phyloP scores from a whole-genome alignment of 2,329 filamentous ascomycete species.

The Cytospora leucostoma region DNA sequence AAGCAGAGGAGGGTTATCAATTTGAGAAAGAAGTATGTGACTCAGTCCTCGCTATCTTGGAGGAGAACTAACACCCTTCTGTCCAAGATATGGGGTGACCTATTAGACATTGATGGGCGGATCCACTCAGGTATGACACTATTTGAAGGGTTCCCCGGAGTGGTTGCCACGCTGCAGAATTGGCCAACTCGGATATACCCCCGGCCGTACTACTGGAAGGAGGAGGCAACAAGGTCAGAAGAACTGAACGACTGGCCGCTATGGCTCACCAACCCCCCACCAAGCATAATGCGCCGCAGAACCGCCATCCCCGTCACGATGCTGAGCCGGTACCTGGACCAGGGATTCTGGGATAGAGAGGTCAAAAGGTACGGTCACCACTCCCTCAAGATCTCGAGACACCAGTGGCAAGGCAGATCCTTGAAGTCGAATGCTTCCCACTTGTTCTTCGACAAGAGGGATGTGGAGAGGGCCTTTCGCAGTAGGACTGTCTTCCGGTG shows the following conservation, averaged over 20 bases:
- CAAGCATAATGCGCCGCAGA: not conserved
- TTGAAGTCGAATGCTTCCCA: not conserved
- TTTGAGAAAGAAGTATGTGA: conserved; percentile 2
- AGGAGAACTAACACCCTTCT: not conserved
- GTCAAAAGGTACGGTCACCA: not conserved
- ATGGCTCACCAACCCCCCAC: conserved; percentile 8
- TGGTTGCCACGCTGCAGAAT: not conserved
- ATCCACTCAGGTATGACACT: not conserved
- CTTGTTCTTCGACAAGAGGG: not conserved
- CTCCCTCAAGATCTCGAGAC: not conserved
- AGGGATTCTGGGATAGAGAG: not conserved
- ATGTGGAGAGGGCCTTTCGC: not conserved
- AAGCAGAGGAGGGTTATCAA: conserved; percentile 2
- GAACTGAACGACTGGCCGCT: not conserved
- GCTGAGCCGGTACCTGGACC: conserved; percentile 1
- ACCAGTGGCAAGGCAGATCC: not conserved
- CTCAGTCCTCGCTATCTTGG: not conserved
- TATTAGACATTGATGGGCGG: not conserved
- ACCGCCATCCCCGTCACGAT: conserved; percentile 9
- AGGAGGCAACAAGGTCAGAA: not conserved
- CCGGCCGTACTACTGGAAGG: not conserved
- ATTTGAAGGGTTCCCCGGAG: not conserved
- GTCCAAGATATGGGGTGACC: conserved; percentile 3
- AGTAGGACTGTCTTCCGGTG: not conserved
- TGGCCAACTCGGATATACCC: not conserved